Evolutionary conservation across 2,329 filamentous ascomycete species (phyloP).

Genomic region (Magnaporthiopsis poae): DNA sequence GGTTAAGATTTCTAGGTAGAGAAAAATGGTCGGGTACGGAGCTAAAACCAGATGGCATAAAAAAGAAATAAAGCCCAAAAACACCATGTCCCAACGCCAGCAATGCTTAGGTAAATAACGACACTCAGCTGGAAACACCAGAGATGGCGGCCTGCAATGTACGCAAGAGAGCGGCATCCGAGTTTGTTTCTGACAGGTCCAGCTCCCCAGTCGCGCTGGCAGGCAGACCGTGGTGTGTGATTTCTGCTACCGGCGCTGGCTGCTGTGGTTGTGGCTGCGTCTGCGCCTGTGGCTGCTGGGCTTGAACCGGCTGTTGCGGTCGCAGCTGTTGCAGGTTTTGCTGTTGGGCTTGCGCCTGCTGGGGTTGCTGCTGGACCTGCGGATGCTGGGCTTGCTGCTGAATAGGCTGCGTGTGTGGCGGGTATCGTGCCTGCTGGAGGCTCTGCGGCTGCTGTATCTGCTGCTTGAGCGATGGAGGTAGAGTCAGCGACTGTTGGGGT

Average conservation of each 20-base stretch:
- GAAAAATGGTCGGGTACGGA: background rate
- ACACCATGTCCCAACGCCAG: background rate
- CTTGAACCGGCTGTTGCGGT: background rate
- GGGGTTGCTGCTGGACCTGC: background rate
- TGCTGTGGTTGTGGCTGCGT: background rate
- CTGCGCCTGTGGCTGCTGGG: background rate
- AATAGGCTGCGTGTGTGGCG: constrained; percentile 8
- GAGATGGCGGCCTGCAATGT: constrained; percentile 9
- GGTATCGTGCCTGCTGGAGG: constrained; percentile 5
- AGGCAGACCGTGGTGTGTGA: constrained; percentile 2
- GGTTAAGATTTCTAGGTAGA: no score
- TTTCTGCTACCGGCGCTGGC: background rate
- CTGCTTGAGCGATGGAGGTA: constrained; percentile 6
- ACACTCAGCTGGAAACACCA: background rate
- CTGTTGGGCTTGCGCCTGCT: background rate
- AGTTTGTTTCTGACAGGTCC: background rate
- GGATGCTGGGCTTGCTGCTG: constrained; percentile 8
- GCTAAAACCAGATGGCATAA: background rate
- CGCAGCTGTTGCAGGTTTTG: background rate
- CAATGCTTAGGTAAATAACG: background rate
- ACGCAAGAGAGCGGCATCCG: constrained; percentile 4
- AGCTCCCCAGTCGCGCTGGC: background rate
- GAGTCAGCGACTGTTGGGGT: constrained; percentile 10
- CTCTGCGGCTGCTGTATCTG: constrained; percentile 11
- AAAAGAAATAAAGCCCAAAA: background rate